Base-by-base conservation (phyloP, 495 filamentous ascomycete species). In the Neurospora sp. region DNA sequence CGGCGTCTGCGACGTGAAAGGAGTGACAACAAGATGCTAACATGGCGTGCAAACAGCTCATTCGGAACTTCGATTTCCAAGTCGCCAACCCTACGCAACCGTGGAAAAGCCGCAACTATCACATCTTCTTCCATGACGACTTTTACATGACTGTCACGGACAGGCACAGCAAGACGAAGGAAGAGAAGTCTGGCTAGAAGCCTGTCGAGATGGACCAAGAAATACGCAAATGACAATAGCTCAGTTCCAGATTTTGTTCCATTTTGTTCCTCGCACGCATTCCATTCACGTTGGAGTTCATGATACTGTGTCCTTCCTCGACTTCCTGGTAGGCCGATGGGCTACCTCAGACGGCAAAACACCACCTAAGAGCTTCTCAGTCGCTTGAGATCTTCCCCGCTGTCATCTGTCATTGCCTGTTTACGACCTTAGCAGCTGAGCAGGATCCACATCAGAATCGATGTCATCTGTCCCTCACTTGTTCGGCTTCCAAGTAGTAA, bases 51-150 rank as follows among this genome's bases (percentile, higher is more conserved):
- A 61, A 35, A 69, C 70, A 88, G 87, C 79, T 89, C 12, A 73
- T 90, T 37, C 82, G 86, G n/a, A 80, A 81, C 39, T 89, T 88
- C 69, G 87, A 90, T 70, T 82, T 88, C 59, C 81, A 84, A 10
- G 73, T 89, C 8, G 79, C 82, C 44, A 84, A 87, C 76, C 87
- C 87, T 7, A 79, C 77, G 59, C 77, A 74, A 41, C 87, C 87
- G 20, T 87, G 79, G 78, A 71, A 68, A 5, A 39, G 38, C 9
- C 18, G 10, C 14, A 79, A 79, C 40, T 70, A 75, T 41, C 77
- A 73, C 70, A 71, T 80, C 68, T 80, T 78, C 35, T 69, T 81
- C 35, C 74, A 80, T 41, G 75, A 74, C 22, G 68, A 80, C 18
- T 79, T 82, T 78, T 80, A 74, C 75, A 73, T 82, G 40, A 71